phyloP scores from a whole-genome alignment of 441 rosid species.

The Erodium trifolium region DNA sequence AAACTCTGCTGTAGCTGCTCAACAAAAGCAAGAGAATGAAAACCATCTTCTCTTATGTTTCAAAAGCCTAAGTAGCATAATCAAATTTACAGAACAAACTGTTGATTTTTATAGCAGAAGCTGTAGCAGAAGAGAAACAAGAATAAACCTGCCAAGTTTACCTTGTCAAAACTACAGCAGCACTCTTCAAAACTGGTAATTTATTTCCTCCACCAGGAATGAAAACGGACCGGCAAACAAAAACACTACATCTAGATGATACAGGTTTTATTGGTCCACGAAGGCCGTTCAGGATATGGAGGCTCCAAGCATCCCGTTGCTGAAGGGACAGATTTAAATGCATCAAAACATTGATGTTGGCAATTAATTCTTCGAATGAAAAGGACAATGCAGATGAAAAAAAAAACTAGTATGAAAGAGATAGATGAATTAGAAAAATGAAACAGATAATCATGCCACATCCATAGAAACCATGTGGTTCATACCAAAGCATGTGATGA shows the following conservation, averaged over 20 bases:
- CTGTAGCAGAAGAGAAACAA: neutral
- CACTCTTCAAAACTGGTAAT: conserved; percentile 52
- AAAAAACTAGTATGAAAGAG: conserved; percentile 7
- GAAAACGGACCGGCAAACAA: conserved; percentile 59
- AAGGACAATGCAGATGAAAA: neutral
- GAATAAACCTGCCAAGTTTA: conserved; percentile 14
- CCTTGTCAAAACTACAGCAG: conserved; percentile 51
- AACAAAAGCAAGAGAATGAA: neutral
- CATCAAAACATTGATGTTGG: neutral
- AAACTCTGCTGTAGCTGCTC: neutral
- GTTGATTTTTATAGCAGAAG: neutral
- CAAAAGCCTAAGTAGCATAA: neutral
- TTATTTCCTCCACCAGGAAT: conserved; percentile 54
- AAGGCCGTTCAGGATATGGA: conserved; percentile 39
- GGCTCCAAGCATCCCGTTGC: conserved; percentile 60
- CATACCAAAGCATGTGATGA: conserved; percentile 49
- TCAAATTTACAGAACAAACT: neutral
- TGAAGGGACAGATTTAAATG: conserved; percentile 17
- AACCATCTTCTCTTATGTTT: neutral
- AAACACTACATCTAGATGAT: conserved; percentile 43
- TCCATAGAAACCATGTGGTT: conserved; percentile 21
- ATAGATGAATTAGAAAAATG: conserved; percentile 5
- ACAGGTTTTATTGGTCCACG: conserved; percentile 34
- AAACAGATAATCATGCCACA: conserved; percentile 8
- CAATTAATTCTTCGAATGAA: conserved; percentile 4